Evolutionary conservation across 306 rosid species (phyloP), one percentile per base, ranked within the genome.

Genomic region (Cucurbita pepo): DNA sequence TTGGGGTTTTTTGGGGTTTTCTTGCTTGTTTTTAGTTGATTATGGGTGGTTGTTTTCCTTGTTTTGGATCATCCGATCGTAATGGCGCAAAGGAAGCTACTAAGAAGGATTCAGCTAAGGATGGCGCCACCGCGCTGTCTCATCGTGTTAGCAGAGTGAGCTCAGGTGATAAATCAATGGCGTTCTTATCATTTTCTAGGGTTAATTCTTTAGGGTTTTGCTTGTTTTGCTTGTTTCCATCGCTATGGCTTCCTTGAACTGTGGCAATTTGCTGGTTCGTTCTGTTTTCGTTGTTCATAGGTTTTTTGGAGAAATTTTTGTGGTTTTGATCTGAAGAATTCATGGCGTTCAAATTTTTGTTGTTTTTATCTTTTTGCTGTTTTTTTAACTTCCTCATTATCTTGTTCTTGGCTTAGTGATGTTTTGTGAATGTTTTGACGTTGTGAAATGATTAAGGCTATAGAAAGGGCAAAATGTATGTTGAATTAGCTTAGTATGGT

Each of bases 21-120:
- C n/a, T 67, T 44, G 83, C 82, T 90, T 78, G 76, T 44, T 84
- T 66, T 77, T 79, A 87, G 76, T 89, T 87, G 90, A 87, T 83
- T 60, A 94, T 94, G 97, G 96, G 97, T 89, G 91, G 96, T 82
- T 94, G 99, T 81, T 90, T 94, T 80, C 98, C 97, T 82, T 94
- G 99, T 82, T 87, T 86, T 85, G 91, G 91, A 88, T 92, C 96
- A 86, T 87, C 96, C 82, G 80, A 87, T 83, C 91, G 76, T 54
- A 79, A 80, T 71, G 87, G 76, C 60, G 86, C 81, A 2, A 94
- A 91, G 79, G 95, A 89, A 81, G 86, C 83, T 71, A 52, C 72
- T 11, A 86, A 83, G 72, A 91, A 91, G 78, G 97, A 91, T 40
- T 85, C 94, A 59, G 82, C 77, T 44, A 91, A 89, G 75, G 96